A percentile compares a stretch with the other conserved stretches of the same genome.
These are phyloP conservation scores for Backusella psychrophila DNA, from an alignment of 192 early-diverging fungal species.

Conservation along the genomic window DNA sequence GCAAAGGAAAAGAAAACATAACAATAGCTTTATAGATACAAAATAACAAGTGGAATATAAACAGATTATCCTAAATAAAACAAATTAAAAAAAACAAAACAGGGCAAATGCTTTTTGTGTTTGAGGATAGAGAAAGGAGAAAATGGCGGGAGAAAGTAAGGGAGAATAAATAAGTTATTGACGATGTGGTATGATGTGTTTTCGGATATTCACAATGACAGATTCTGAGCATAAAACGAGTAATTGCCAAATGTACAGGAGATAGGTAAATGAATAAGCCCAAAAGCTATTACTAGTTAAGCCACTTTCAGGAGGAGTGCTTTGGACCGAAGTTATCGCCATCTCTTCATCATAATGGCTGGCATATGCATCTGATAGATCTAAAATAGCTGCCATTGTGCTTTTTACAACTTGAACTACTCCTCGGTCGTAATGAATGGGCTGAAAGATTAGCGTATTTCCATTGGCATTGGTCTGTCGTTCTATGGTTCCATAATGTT, in stretches of 20 bases:
- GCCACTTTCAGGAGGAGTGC: not conserved
- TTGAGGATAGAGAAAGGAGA: not conserved
- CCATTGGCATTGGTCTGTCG: not conserved
- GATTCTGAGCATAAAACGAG: not conserved
- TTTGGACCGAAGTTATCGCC: not conserved
- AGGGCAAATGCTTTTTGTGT: not conserved
- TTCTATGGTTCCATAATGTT: not conserved
- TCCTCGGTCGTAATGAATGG: not conserved
- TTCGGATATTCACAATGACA: not conserved
- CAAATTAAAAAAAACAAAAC: not conserved
- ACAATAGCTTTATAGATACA: not conserved
- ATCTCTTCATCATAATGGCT: not conserved
- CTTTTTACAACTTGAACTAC: not conserved
- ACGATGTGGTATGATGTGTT: conserved; percentile 1
- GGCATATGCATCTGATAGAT: not conserved
- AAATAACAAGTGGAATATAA: not conserved
- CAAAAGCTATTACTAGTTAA: not conserved
- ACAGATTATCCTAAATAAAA: not conserved
- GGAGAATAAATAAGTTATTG: not conserved
- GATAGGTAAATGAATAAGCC: not conserved
- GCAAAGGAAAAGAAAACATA: not conserved
- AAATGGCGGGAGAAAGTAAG: not conserved
- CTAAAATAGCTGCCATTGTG: not conserved
- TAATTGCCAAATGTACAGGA: not conserved
- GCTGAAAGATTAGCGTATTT: not conserved